These are phyloP conservation scores for Clonostachys rosea DNA, from an alignment of 2,329 filamentous ascomycete species.

Conservation along the genomic window DNA sequence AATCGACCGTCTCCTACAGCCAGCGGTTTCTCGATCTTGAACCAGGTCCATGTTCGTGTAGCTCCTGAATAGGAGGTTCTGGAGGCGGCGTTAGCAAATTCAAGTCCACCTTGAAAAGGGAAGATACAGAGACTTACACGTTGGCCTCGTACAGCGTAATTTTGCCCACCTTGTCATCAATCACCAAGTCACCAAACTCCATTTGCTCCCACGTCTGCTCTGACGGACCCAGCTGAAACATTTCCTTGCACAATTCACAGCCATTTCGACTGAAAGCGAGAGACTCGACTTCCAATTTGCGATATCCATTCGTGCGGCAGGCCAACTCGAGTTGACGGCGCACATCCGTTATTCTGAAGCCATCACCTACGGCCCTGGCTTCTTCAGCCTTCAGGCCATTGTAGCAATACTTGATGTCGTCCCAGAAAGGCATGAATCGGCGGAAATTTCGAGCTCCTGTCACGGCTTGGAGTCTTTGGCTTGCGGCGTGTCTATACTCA, in stretches of 20 bases:
- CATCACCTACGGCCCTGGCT: background rate
- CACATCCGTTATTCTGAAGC: background rate
- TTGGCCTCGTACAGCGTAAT: background rate
- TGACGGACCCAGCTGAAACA: background rate
- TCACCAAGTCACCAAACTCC: background rate
- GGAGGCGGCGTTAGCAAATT: background rate
- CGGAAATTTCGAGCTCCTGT: background rate
- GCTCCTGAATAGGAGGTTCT: background rate
- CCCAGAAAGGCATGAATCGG: background rate
- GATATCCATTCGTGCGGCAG: background rate
- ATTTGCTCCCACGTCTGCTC: background rate
- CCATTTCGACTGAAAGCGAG: background rate
- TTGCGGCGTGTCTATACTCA: background rate
- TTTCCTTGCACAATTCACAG: too few species aligned
- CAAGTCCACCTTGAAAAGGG: background rate
- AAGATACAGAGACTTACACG: background rate
- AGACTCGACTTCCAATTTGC: background rate
- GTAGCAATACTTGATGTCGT: background rate
- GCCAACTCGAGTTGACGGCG: background rate
- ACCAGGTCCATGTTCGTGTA: background rate
- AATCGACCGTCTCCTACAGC: background rate
- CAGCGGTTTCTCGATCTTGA: background rate
- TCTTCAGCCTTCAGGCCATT: background rate
- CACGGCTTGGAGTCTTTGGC: background rate
- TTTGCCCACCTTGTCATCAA: background rate